These are phyloP conservation scores for Apophysomyces trapeziformis DNA, from an alignment of 371 early-diverging fungal species.

Conservation along the genomic window DNA sequence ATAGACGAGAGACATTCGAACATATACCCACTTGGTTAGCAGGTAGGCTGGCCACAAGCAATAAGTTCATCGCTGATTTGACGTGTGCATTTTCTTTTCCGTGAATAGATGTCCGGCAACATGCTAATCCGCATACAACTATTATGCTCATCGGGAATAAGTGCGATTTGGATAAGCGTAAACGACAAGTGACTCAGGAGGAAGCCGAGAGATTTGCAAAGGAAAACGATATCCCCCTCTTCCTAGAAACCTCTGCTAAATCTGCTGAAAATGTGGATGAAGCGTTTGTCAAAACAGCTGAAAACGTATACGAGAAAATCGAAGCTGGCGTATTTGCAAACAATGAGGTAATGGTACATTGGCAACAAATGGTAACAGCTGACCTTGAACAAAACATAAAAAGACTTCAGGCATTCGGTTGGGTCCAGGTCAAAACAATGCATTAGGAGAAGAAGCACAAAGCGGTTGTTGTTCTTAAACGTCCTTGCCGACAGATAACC, in stretches of 20 bases:
- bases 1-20: slow-evolving; percentile 84
- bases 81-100: too few species aligned
- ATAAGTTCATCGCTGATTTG: too few species aligned
- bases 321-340: slow-evolving; percentile 77
- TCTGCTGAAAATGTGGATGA: slow-evolving; percentile 90
- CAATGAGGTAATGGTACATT: slow-evolving; percentile 59
- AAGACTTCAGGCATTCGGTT: slow-evolving; percentile 59
- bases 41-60: slow-evolving; percentile 37
- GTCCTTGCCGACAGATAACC: background rate
- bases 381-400: background rate
- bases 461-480: slow-evolving; percentile 31
- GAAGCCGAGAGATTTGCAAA: slow-evolving; percentile 91
- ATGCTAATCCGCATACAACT: slow-evolving; percentile 90
- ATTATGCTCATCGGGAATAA: slow-evolving; percentile 96
- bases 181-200: slow-evolving; percentile 82
- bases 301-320: slow-evolving; percentile 84
- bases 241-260: slow-evolving; percentile 95
- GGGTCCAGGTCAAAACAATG: slow-evolving; percentile 45
- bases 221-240: slow-evolving; percentile 80
- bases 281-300: slow-evolving; percentile 79
- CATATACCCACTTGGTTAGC: slow-evolving; percentile 94
- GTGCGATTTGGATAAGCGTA: slow-evolving; percentile 76
- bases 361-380: slow-evolving; percentile 1
- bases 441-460: slow-evolving; percentile 48
- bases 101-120: slow-evolving; percentile 71